Conservation (phyloP, 352 stramenopile genomes). For the Phytophthora colocasiae region DNA sequence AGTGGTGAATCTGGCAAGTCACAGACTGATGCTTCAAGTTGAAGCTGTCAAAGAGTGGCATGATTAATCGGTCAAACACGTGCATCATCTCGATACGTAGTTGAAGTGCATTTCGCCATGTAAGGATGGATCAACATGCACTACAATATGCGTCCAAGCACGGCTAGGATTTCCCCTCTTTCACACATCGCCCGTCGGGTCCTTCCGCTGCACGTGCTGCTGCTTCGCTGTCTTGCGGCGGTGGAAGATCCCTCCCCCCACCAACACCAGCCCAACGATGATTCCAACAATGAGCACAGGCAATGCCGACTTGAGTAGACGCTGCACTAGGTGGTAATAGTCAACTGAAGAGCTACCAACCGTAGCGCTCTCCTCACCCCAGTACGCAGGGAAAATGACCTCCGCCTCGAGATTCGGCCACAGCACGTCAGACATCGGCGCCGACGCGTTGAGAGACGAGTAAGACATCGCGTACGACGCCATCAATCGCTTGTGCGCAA, state of each 20-base stretch:
- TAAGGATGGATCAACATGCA: not conserved
- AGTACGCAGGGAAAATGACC: conserved; percentile 67
- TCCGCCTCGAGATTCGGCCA: conserved; percentile 61
- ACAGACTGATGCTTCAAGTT: not conserved
- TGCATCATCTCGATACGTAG: conserved; percentile 1
- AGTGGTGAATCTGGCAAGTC: too few species aligned
- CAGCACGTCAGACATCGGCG: conserved; percentile 69
- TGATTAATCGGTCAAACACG: conserved; percentile 1
- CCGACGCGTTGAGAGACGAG: conserved; percentile 42
- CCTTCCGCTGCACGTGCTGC: conserved; percentile 26
- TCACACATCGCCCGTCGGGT: conserved; percentile 22
- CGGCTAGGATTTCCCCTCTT: too few species aligned
- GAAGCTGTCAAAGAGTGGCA: conserved; percentile 9
- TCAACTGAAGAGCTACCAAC: conserved; percentile 41
- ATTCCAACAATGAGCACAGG: conserved; percentile 60
- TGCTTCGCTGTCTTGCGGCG: conserved; percentile 43
- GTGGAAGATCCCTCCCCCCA: conserved; percentile 48
- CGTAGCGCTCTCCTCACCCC: conserved; percentile 54
- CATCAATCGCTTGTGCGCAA: conserved; percentile 64
- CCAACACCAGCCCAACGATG: conserved; percentile 42
- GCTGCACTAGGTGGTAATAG: conserved; percentile 52
- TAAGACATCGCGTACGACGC: conserved; percentile 62
- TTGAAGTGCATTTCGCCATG: conserved; percentile 6
- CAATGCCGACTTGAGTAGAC: conserved; percentile 47
- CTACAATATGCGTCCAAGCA: not conserved